Conservation (phyloP, 495 filamentous ascomycete genomes). For the Cercophora samala region DNA sequence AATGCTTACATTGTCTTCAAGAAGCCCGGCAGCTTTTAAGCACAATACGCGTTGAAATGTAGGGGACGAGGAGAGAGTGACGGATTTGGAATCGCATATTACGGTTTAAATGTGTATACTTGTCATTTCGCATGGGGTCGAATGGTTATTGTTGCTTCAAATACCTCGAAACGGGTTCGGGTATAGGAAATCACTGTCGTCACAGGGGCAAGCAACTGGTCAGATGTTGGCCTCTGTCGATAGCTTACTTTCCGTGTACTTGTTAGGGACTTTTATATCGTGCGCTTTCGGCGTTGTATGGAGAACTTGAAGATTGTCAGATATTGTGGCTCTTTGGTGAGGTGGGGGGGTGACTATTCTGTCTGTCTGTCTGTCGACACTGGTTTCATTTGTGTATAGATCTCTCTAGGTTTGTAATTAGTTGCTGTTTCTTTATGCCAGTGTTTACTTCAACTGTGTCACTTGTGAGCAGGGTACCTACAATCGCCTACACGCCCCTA, state of each 20-base stretch:
- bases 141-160: constrained; percentile 9
- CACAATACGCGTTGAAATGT: constrained; percentile 7
- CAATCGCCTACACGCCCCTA: background rate
- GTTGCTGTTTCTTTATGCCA: background rate
- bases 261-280: constrained; percentile 6
- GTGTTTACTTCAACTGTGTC: background rate
- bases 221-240: constrained; percentile 2
- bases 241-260: constrained; percentile 9
- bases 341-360: background rate
- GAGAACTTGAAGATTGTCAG: constrained; percentile 1
- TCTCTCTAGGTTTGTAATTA: background rate
- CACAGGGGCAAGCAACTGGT: constrained; percentile 1
- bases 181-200: background rate
- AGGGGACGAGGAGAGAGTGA: constrained; percentile 8
- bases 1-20: constrained; percentile 39
- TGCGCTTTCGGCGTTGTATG: constrained; percentile 11
- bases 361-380: background rate
- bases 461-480: no score
- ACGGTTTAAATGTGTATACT: constrained; percentile 37
- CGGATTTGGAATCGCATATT: constrained; percentile 28
- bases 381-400: background rate
- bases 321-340: background rate
- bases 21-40: constrained; percentile 16
- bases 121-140: constrained; percentile 38
- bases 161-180: constrained; percentile 1